Evolutionary conservation across 2,329 filamentous ascomycete genomes (phyloP).

Genomic region (Talaromyces pinophilus): DNA sequence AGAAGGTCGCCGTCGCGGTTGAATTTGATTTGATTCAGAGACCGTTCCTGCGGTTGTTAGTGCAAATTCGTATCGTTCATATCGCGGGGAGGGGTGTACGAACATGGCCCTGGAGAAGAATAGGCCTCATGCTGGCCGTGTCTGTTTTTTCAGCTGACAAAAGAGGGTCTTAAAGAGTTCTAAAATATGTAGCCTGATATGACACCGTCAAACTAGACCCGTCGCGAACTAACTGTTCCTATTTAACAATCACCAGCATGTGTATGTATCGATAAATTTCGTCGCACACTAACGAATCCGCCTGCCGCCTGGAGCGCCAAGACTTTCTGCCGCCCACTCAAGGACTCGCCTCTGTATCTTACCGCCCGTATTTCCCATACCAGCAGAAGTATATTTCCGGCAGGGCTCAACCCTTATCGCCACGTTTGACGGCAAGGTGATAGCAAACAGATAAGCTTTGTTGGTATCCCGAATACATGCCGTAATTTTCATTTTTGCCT

Average conservation of each 20-base stretch:
- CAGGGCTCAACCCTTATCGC: constrained; percentile 24
- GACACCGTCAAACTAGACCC: constrained; percentile 30
- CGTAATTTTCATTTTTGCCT: constrained; percentile 11
- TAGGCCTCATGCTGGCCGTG: constrained; percentile 80
- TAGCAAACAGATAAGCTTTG: not conserved
- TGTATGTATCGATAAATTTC: constrained; percentile 36
- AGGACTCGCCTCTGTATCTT: constrained; percentile 23
- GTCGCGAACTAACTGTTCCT: constrained; percentile 26
- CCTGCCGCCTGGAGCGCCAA: constrained; percentile 12
- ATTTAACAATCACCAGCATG: not conserved
- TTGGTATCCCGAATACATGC: constrained; percentile 12
- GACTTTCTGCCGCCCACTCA: constrained; percentile 14
- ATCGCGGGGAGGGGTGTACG: constrained; percentile 33
- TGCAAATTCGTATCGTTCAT: not conserved
- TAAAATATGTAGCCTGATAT: not conserved
- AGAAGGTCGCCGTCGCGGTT: constrained; percentile 94
- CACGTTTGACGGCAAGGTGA: no score
- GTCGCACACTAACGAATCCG: constrained; percentile 39
- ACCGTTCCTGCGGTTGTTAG: constrained; percentile 66
- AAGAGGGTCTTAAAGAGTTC: no score
- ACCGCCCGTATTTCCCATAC: constrained; percentile 29
- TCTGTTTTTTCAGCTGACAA: not conserved
- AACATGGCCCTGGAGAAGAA: constrained; percentile 90
- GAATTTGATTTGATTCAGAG: constrained; percentile 93
- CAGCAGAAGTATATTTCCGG: constrained; percentile 31